Base-by-base conservation (phyloP, 768 basidiomycete genomes). In the Hygrocybe coccinea region DNA sequence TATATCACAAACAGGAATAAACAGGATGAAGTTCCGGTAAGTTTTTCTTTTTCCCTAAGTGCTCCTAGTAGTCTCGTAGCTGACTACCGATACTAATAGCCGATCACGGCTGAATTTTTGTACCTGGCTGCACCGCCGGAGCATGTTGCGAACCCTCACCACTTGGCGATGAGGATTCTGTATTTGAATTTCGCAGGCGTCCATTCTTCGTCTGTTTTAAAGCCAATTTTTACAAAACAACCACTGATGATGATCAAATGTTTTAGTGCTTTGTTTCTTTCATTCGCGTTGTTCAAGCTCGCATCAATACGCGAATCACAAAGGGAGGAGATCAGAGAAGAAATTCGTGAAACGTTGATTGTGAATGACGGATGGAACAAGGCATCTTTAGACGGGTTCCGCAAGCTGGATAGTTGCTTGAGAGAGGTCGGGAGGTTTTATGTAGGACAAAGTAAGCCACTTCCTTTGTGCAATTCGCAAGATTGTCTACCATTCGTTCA, bases 321-420 rank as follows among this genome's bases (percentile, higher is more conserved):
- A 14, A 4, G 29, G 21, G 56, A 57, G 2, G 45, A 51, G 11
- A 52, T 57, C 33, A 3, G 56, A 24, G 14, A 7, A 5, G 56
- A 53, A 39, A 25, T 53, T 3, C 29, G 12, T 8, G 25, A 52
- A 10, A 35, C 37, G 12, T n/a, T 57, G 11, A 41, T 14, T 12
- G 12, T 43, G 22, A 43, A 57, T 44, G 56, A 50, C 19, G 56
- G 56, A 29, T 52, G 56, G 56, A 57, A 45, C 44, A 52, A 57
- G 36, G 41, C 29, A 4, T 21, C 51, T 8, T 17, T 57, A 8
- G 15, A 41, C 17, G 34, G n/a, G 34, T 57, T 45, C 21, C 19
- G 50, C 9, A 57, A 57, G 25, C 21, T 57, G 10, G 50, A 46
- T 17, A 57, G 50, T 33, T n/a, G 46, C n/a, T 36, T 57, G 14